These are phyloP conservation scores for Verruconis gallopava DNA, from an alignment of 2,329 filamentous ascomycete species.

Conservation along the genomic window DNA sequence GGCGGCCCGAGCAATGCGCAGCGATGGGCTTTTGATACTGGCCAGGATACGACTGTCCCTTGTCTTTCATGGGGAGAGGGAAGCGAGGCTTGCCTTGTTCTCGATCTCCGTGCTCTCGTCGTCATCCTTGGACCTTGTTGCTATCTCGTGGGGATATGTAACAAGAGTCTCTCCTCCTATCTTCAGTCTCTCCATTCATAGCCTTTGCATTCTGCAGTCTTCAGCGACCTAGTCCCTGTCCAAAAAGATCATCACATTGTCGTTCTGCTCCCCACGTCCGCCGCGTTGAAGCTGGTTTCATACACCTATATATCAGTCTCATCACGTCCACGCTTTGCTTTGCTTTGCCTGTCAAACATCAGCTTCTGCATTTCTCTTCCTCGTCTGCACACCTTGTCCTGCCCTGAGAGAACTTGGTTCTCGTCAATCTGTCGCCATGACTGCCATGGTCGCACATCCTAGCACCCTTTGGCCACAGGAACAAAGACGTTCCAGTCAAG, in stretches of 20 bases:
- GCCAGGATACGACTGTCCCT: background rate
- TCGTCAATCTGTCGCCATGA: slow-evolving; percentile 16
- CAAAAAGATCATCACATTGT: background rate
- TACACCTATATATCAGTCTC: background rate
- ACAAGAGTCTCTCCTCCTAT: slow-evolving; percentile 4
- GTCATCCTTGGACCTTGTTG: slow-evolving; percentile 9
- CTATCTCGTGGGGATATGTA: slow-evolving; percentile 10
- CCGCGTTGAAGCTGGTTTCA: background rate
- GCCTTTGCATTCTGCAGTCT: background rate
- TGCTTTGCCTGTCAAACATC: background rate
- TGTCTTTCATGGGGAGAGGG: background rate
- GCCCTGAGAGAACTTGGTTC: background rate
- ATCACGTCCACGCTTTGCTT: slow-evolving; percentile 1
- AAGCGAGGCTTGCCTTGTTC: slow-evolving; percentile 3
- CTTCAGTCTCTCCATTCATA: background rate
- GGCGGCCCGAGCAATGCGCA: background rate
- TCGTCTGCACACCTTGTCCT: background rate
- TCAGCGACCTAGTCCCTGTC: background rate
- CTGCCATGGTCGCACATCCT: slow-evolving; percentile 25
- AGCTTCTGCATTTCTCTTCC: background rate
- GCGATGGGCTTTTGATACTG: background rate
- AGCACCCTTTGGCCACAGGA: slow-evolving; percentile 21
- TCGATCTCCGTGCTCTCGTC: slow-evolving; percentile 10
- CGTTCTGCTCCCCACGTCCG: background rate
- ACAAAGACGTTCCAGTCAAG: slow-evolving; percentile 14